Evolutionary conservation across 2,329 filamentous ascomycete genomes (phyloP).

Genomic region (Alternaria angustiovoidea): DNA sequence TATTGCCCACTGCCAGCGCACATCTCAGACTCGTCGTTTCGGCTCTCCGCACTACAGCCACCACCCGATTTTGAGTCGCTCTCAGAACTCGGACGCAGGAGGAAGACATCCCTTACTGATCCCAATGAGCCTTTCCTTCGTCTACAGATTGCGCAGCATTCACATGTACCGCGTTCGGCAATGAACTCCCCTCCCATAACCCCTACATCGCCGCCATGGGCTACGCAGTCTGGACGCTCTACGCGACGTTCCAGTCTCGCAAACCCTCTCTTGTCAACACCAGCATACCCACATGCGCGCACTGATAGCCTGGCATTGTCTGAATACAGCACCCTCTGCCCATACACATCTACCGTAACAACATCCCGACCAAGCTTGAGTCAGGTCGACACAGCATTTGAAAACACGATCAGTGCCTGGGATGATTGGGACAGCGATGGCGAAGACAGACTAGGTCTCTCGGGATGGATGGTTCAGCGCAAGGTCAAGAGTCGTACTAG

Average conservation of each 20-base stretch:
- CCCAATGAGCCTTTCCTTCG: slow-evolving; percentile 41
- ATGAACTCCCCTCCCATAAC: slow-evolving; percentile 26
- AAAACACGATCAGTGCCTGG: slow-evolving; percentile 47
- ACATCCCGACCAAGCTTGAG: slow-evolving; percentile 28
- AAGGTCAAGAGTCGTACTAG: slow-evolving; percentile 11
- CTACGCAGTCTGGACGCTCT: slow-evolving; percentile 28
- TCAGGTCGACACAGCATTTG: slow-evolving; percentile 34
- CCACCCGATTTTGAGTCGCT: slow-evolving; percentile 22
- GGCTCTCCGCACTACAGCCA: slow-evolving; percentile 41
- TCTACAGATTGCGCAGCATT: slow-evolving; percentile 37
- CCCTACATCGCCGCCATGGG: slow-evolving; percentile 36
- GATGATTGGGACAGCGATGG: slow-evolving; percentile 48
- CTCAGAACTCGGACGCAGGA: slow-evolving; percentile 20
- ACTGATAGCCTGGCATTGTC: slow-evolving; percentile 40
- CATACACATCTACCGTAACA: slow-evolving; percentile 26
- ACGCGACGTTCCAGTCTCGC: slow-evolving; percentile 35
- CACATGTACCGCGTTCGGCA: slow-evolving; percentile 9
- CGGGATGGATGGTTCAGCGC: slow-evolving; percentile 33
- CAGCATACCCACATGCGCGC: slow-evolving; percentile 23
- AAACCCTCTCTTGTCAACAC: slow-evolving; percentile 32
- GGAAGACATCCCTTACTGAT: slow-evolving; percentile 43
- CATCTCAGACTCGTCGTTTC: slow-evolving; percentile 37
- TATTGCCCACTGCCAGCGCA: slow-evolving; percentile 31
- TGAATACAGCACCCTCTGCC: slow-evolving; percentile 37
- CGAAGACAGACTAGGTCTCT: slow-evolving; percentile 39